phyloP scores from a whole-genome alignment of 495 filamentous ascomycete species.

The Aspergillus nanangensis region DNA sequence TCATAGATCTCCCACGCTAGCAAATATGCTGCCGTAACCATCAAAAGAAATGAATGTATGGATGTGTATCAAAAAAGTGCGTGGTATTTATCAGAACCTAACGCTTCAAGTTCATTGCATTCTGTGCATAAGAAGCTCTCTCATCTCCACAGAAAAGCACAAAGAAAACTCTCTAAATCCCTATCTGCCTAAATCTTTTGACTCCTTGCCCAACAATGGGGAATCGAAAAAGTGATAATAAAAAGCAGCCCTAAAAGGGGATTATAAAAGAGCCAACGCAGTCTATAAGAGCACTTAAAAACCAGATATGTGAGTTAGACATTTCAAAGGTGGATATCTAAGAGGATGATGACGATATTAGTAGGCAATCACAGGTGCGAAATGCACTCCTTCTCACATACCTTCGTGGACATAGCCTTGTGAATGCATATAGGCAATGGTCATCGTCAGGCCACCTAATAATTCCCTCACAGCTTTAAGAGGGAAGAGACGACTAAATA shows the following conservation, averaged over 20 bases:
- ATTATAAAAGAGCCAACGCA: neutral
- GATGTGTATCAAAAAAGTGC: neutral
- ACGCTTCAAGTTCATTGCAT: neutral
- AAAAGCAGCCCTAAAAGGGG: neutral
- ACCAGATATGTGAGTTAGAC: neutral
- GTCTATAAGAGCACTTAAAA: neutral
- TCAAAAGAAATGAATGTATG: neutral
- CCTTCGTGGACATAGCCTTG: conserved; percentile 29
- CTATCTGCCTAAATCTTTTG: neutral
- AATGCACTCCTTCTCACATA: no score
- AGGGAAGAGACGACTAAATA: conserved; percentile 30
- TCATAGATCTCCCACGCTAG: neutral
- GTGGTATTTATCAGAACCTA: neutral
- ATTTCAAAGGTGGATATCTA: conserved; percentile 32
- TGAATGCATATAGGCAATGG: conserved; percentile 27
- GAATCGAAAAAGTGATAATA: neutral
- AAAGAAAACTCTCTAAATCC: neutral
- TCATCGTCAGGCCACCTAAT: conserved; percentile 32
- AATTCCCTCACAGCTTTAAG: conserved; percentile 36
- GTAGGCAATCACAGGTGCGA: no score
- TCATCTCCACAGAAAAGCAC: neutral
- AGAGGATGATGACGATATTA: no score
- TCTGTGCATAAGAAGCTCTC: neutral
- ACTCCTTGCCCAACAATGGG: neutral
- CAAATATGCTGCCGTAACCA: neutral